Conservation (phyloP, 2,329 filamentous ascomycete genomes). For the Aspergillus niger region DNA sequence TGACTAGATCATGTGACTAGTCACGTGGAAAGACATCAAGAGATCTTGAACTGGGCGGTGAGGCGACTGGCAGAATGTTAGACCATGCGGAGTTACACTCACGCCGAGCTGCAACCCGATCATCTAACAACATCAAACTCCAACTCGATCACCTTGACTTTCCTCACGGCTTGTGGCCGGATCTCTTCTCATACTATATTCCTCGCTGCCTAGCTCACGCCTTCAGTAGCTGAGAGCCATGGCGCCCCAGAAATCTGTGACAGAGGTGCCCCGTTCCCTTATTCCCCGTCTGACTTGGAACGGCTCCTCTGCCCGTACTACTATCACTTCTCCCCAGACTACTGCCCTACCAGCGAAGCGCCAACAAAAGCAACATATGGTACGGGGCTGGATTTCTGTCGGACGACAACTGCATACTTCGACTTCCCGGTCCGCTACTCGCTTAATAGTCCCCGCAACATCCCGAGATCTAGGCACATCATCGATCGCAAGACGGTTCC, state of each 20-base stretch:
- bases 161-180: not conserved
- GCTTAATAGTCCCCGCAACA: slow-evolving; percentile 9
- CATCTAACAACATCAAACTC: not conserved
- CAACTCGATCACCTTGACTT: not conserved
- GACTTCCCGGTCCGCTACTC: slow-evolving; percentile 15
- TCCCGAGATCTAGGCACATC: slow-evolving; percentile 17
- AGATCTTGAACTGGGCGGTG: no score
- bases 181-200: not conserved
- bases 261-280: slow-evolving; percentile 47
- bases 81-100: no score
- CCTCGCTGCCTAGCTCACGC: not conserved
- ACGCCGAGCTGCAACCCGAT: no score
- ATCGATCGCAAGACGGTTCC: slow-evolving; percentile 25
- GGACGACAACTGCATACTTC: slow-evolving; percentile 25
- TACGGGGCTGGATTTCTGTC: slow-evolving; percentile 26
- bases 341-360: slow-evolving; percentile 26
- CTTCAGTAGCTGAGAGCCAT: slow-evolving; percentile 28
- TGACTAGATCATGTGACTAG: no score
- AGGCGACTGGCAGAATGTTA: no score
- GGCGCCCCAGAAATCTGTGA: slow-evolving; percentile 45
- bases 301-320: slow-evolving; percentile 37
- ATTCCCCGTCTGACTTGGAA: slow-evolving; percentile 48
- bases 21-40: no score
- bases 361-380: slow-evolving; percentile 26
- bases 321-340: slow-evolving; percentile 31